Base-by-base conservation (phyloP, 495 filamentous ascomycete species). In the Daldinia decipiens region DNA sequence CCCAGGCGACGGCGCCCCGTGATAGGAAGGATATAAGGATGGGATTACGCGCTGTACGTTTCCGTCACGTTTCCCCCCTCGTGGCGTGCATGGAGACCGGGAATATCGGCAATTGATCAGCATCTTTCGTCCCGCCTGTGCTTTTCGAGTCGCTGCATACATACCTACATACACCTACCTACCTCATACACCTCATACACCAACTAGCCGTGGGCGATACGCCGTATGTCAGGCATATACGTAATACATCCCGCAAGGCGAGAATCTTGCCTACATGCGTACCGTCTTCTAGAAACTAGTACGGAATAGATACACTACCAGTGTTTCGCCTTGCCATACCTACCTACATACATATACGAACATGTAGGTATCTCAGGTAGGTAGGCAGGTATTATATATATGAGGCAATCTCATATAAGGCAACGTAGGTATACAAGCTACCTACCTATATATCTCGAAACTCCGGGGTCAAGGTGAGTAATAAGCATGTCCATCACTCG, bases 21-120 rank as follows among this genome's bases (percentile, higher is more conserved):
- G 57, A 57, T 39, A 29, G 52, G 53, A 56, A 36, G 53, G 53
- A 56, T 17, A 6, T 26, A 45, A 32, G 62, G 62, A 38, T 50
- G 53, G 63, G 21, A 59, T 55, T 65, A 70, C 67, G 53, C 64
- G 51, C 57, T 61, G 62, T 71, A 52, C 47, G 31, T 53, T 72
- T 51, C 70, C 70, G 65, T 66, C 70, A 32, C 63, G 56, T 39
- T 65, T 21, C 55, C 53, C 55, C 58, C 70, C 70, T 73, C 70
- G 70, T 73, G 70, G 65, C 70, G 64, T 59, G 63, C 70, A 66
- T 69, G 70, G 65, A 47, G 65, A 38, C 64, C 70, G 64, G 70
- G 55, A 57, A 65, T 53, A 61, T 65, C 65, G 61, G 69, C 54
- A 68, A 55, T 68, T 65, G 70, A 65, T 53, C 57, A 60, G 36